Percentiles rank a stretch among this genome's conserved stretches.
These are phyloP conservation scores for Leishmania braziliensis DNA, from an alignment of 208 protist genomes.

Conservation along the genomic window DNA sequence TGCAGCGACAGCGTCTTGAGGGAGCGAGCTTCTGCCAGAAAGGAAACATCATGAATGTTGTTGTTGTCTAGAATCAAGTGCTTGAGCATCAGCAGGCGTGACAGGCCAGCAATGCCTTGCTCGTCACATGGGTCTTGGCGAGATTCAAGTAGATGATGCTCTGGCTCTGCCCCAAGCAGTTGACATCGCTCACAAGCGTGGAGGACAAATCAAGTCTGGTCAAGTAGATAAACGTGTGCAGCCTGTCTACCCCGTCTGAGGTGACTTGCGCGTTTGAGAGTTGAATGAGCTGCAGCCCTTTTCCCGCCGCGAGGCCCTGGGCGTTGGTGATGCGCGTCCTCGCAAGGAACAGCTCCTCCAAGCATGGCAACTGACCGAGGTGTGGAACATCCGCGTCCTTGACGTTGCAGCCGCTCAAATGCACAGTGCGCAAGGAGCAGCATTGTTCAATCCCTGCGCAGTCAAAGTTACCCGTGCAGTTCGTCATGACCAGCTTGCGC, in stretches of 20 bases:
- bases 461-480: slow-evolving; percentile 17
- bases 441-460: slow-evolving; percentile 26
- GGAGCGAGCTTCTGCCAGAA: slow-evolving; percentile 12
- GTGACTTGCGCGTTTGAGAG: slow-evolving; percentile 20
- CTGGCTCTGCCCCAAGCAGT: slow-evolving; percentile 9
- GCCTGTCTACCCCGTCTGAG: slow-evolving; percentile 18
- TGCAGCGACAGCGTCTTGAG: slow-evolving; percentile 29
- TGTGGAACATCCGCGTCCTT: slow-evolving; percentile 14
- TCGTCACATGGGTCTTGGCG: slow-evolving; percentile 27
- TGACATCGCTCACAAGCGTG: slow-evolving; percentile 23
- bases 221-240: slow-evolving; percentile 27
- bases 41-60: slow-evolving; percentile 11
- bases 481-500: slow-evolving; percentile 21
- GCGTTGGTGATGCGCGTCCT: slow-evolving; percentile 24
- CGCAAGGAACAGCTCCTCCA: slow-evolving; percentile 34
- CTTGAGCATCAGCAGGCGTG: slow-evolving; percentile 14
- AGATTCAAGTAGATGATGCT: slow-evolving; percentile 31
- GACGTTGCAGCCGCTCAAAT: slow-evolving; percentile 30
- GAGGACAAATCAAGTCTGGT: slow-evolving; percentile 30
- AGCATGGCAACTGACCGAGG: slow-evolving; percentile 11
- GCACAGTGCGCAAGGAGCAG: slow-evolving; percentile 18
- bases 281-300: slow-evolving; percentile 22
- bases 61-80: slow-evolving; percentile 30
- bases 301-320: slow-evolving; percentile 2
- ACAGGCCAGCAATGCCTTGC: slow-evolving; percentile 10